Conservation (phyloP, 2,329 filamentous ascomycete genomes). For the Dactylellina haptotyla region DNA sequence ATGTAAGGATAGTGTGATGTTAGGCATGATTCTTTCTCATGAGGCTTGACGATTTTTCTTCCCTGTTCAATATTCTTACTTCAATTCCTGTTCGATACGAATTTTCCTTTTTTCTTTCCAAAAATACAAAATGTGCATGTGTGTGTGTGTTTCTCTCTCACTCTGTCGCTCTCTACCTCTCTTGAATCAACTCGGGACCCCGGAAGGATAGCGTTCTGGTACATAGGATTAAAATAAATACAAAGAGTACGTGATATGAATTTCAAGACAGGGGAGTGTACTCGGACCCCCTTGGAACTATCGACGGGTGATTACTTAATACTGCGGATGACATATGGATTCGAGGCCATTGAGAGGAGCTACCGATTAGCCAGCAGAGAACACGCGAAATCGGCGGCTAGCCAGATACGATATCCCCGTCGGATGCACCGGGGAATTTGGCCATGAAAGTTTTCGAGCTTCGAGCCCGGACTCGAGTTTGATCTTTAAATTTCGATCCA, state of each 20-base stretch:
- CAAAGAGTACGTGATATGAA: slow-evolving; percentile 12
- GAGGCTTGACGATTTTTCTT: slow-evolving; percentile 36
- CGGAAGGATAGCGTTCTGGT: slow-evolving; percentile 22
- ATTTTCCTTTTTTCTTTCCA: slow-evolving; percentile 15
- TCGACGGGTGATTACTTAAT: no score
- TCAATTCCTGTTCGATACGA: slow-evolving; percentile 14
- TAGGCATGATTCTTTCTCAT: slow-evolving; percentile 26
- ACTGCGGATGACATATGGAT: no score
- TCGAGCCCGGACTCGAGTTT: no score
- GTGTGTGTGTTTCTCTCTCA: slow-evolving; percentile 13
- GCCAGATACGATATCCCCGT: background rate
- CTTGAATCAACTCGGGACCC: background rate
- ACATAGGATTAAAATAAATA: slow-evolving; percentile 13
- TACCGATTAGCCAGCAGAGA: no score
- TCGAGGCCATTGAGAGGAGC: no score
- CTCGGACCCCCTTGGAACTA: no score
- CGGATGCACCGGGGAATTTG: background rate
- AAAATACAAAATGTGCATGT: slow-evolving; percentile 5
- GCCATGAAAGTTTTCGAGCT: slow-evolving; percentile 8
- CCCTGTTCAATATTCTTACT: slow-evolving; percentile 6
- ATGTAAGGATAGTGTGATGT: background rate
- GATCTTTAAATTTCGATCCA: background rate
- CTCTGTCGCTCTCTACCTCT: slow-evolving; percentile 12
- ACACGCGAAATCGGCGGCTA: background rate
- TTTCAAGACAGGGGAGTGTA: no score